These are phyloP conservation scores for Hippophae tibetana DNA, from an alignment of 306 rosid genomes.

Conservation along the genomic window DNA sequence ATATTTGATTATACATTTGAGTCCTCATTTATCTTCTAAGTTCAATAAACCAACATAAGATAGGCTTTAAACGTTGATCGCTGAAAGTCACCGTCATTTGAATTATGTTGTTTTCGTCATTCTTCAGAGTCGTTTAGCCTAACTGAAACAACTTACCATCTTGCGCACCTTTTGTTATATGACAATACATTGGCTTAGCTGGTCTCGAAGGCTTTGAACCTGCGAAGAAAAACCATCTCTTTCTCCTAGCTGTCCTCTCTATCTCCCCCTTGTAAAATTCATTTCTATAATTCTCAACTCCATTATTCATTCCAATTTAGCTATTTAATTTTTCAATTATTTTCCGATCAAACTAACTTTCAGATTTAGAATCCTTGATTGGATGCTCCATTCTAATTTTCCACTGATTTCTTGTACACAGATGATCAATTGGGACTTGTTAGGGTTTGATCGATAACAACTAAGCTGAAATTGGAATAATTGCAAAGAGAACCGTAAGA, in stretches of 20 bases:
- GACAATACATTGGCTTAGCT: no score
- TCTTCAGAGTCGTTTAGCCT: no score
- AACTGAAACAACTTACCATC: no score
- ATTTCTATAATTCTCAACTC: slow-evolving; percentile 1
- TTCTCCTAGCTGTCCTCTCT: slow-evolving; percentile 6
- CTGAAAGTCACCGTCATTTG: no score
- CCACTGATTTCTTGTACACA: neutral
- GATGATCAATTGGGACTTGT: slow-evolving; percentile 20
- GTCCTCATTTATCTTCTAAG: no score
- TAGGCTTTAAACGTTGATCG: no score
- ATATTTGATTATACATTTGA: no score
- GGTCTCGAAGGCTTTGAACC: no score
- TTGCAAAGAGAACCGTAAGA: slow-evolving; percentile 39
- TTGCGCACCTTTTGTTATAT: no score
- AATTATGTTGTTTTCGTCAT: no score
- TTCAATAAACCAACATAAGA: no score
- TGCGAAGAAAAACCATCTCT: neutral
- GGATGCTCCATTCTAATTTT: neutral
- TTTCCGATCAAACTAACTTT: neutral
- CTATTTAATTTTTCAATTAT: neutral
- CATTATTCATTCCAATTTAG: neutral
- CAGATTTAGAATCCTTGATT: neutral
- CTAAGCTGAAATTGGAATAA: slow-evolving; percentile 21
- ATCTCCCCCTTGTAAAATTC: slow-evolving; percentile 5
- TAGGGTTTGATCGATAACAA: slow-evolving; percentile 31